Evolutionary conservation across 2,329 filamentous ascomycete genomes (phyloP), one percentile per base, ranked within the genome.

Genomic region (Beauveria sp.): DNA sequence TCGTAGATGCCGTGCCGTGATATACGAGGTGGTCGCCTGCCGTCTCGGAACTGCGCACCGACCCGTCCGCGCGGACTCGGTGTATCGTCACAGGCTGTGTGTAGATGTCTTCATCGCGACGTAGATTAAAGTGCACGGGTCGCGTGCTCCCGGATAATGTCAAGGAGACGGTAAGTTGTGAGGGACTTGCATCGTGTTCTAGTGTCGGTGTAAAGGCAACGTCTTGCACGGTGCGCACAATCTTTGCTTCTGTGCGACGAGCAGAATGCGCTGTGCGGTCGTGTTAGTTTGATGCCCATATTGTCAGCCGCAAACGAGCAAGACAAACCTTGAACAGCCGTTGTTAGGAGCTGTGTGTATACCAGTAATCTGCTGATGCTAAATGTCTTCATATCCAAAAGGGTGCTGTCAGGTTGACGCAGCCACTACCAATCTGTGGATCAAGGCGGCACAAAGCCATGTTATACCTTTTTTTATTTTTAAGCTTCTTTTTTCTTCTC

Each of bases 71-170:
- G 18, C 42, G 55, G 22, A 65, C 10, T 18, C 50, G 47, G 28
- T 62, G 56, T 7, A 64, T 49, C 5, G 61, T 34, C 3, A 65
- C 34, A 3, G 57, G 53, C 10, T 65, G 60, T n/a, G 47, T 26
- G 55, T 54, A 64, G 5, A 65, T 55, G 20, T 61, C 62, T 3
- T 65, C 64, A 30, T 64, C 57, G 20, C 64, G 62, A 4, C 50
- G 22, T 5, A 65, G 57, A 3, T 50, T 24, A 2, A 65, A 47
- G 5, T 30, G 16, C 16, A 65, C 26, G 14, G 28, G 42, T 22
- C 46, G 28, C 14, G 24, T 34, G 1, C 3, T 26, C 2, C 42
- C 56, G 12, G 30, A 47, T 3, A 60, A 22, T 28, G 34, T 50
- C 28, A 62, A 62, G n/a, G 55, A 54, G 3, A 62, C 56, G 22